phyloP scores from a whole-genome alignment of 805 yeast species.

The Lipomyces sp. region DNA sequence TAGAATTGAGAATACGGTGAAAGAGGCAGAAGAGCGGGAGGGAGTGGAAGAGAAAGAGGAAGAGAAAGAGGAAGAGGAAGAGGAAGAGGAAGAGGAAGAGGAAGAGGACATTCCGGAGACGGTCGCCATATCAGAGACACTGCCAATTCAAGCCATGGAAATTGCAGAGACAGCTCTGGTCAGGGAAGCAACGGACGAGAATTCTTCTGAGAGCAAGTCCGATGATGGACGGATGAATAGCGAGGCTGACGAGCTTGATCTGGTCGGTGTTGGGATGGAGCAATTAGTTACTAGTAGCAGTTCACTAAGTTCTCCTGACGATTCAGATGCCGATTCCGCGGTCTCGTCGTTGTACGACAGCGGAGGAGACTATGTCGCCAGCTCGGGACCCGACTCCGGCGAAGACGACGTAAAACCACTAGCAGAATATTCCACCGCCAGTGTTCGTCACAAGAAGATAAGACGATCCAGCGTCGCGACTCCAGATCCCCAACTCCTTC shows the following conservation, averaged over 20 bases:
- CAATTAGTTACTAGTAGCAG: not conserved
- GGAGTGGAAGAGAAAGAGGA: not conserved
- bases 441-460: not conserved
- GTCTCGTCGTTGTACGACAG: not conserved
- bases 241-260: slow-evolving; percentile 12
- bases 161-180: not conserved
- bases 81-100: not conserved
- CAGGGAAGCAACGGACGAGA: not conserved
- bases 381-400: not conserved
- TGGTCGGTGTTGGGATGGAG: not conserved
- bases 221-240: slow-evolving; percentile 4
- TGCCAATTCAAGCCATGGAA: not conserved
- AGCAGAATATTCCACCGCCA: not conserved
- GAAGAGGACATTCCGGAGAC: not conserved
- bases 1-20: not conserved
- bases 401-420: not conserved
- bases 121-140: not conserved
- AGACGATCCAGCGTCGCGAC: not conserved
- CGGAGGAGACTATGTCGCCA: not conserved
- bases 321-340: not conserved
- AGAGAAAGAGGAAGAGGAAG: not conserved
- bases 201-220: not conserved
- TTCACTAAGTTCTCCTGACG: not conserved
- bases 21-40: not conserved
- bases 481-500: not conserved